A percentile compares a stretch with the other conserved stretches of the same genome.
These are phyloP conservation scores for Scutellaria baicalensis DNA, from an alignment of 257 asterid species.

Conservation along the genomic window DNA sequence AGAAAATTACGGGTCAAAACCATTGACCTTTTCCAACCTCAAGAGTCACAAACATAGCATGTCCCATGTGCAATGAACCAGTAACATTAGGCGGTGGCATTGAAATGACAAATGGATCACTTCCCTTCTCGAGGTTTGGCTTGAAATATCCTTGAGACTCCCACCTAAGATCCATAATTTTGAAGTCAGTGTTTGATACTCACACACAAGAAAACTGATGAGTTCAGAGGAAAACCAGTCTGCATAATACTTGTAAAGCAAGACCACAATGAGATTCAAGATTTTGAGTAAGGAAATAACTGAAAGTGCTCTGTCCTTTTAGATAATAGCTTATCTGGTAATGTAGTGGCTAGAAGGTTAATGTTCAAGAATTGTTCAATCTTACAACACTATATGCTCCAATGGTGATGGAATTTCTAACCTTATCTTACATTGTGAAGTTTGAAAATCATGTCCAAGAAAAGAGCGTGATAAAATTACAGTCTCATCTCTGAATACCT, in stretches of 20 bases:
- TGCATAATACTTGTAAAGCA: not conserved
- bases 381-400: not conserved
- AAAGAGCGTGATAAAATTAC: not conserved
- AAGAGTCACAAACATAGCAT: constrained; percentile 98
- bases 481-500: not conserved
- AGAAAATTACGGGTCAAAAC: constrained; percentile 2
- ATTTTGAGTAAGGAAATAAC: not conserved
- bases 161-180: constrained; percentile 69
- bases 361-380: not conserved
- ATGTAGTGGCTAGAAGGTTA: not conserved
- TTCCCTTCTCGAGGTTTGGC: constrained; percentile 64
- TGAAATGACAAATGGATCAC: constrained; percentile 73
- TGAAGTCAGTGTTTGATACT: not conserved
- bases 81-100: constrained; percentile 99
- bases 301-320: not conserved
- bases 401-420: not conserved
- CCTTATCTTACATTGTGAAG: not conserved
- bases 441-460: not conserved
- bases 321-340: not conserved
- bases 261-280: not conserved
- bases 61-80: constrained; percentile 99
- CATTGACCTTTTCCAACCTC: constrained; percentile 50
- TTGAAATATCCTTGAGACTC: constrained; percentile 96
- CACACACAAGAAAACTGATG: not conserved
- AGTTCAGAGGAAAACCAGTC: not conserved